A percentile compares a stretch with the other conserved stretches of the same genome.
These are phyloP conservation scores for Hebeloma cylindrosporum DNA, from an alignment of 768 basidiomycete genomes.

Conservation along the genomic window DNA sequence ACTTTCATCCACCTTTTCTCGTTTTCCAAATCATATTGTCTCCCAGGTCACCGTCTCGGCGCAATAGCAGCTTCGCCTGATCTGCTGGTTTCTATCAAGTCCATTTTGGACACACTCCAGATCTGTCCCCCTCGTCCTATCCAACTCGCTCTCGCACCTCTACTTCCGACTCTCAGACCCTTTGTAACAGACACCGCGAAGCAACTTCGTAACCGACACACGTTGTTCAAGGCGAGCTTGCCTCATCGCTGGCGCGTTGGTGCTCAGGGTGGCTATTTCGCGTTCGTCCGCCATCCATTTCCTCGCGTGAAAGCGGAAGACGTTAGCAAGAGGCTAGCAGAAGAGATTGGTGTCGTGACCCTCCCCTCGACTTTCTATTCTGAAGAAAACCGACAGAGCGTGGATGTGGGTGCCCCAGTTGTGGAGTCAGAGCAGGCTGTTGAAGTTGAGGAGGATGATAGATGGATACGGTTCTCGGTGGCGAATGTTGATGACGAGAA, in stretches of 20 bases:
- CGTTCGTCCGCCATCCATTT: slow-evolving; percentile 74
- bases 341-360: slow-evolving; percentile 60
- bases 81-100: slow-evolving; percentile 47
- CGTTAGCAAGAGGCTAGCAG: slow-evolving; percentile 60
- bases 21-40: slow-evolving; percentile 77
- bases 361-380: slow-evolving; percentile 69
- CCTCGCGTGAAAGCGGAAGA: slow-evolving; percentile 41
- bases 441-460: slow-evolving; percentile 42
- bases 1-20: slow-evolving; percentile 72
- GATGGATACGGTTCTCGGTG: slow-evolving; percentile 79
- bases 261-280: slow-evolving; percentile 73
- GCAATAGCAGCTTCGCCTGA: slow-evolving; percentile 60
- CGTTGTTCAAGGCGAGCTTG: slow-evolving; percentile 51
- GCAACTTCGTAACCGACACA: slow-evolving; percentile 51
- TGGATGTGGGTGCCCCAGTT: slow-evolving; percentile 27
- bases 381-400: slow-evolving; percentile 27
- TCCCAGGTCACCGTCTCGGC: slow-evolving; percentile 84
- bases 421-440: slow-evolving; percentile 13
- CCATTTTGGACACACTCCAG: slow-evolving; percentile 74
- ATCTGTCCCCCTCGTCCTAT: slow-evolving; percentile 76
- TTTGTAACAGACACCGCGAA: slow-evolving; percentile 53
- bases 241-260: slow-evolving; percentile 60
- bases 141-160: slow-evolving; percentile 62
- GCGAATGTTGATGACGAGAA: slow-evolving; percentile 75
- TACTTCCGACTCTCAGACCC: slow-evolving; percentile 51